These are phyloP conservation scores for Nannochloropsis granulata DNA, from an alignment of 108 stramenopile species.

Conservation along the genomic window DNA sequence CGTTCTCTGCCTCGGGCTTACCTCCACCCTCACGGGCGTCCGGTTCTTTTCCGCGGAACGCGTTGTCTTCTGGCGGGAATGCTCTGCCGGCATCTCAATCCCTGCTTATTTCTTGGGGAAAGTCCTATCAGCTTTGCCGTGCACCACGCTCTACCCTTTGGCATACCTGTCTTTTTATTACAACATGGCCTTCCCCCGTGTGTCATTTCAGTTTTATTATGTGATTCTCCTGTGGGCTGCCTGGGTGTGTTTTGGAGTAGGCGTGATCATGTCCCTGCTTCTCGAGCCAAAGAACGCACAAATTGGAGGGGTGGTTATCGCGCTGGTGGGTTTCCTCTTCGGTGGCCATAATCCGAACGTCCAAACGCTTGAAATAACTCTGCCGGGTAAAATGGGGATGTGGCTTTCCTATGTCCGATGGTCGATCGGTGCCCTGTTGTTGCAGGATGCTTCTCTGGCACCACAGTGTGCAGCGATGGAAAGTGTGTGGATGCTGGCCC, in stretches of 20 bases:
- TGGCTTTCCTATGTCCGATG: not conserved
- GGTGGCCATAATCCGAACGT: not conserved
- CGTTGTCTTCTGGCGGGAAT: not conserved
- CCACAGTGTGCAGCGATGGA: not conserved
- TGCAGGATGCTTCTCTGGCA: not conserved
- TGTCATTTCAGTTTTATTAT: not conserved
- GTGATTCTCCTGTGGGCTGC: not conserved
- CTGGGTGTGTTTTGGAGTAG: not conserved
- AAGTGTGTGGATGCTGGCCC: not conserved
- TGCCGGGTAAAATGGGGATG: not conserved
- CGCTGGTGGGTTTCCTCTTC: not conserved
- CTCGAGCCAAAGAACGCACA: not conserved
- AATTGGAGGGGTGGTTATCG: not conserved
- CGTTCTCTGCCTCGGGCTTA: not conserved
- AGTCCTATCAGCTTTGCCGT: not conserved
- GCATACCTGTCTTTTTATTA: not conserved
- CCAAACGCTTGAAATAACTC: not conserved
- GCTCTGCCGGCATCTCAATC: not conserved
- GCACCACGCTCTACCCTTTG: not conserved
- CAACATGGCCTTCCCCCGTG: not conserved
- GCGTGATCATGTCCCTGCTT: not conserved
- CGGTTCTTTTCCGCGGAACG: not conserved
- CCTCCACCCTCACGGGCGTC: not conserved
- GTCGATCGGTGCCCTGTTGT: not conserved
- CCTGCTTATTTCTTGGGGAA: not conserved